Conservation (phyloP, 2,329 filamentous ascomycete species). For the Talaromyces sp. region DNA sequence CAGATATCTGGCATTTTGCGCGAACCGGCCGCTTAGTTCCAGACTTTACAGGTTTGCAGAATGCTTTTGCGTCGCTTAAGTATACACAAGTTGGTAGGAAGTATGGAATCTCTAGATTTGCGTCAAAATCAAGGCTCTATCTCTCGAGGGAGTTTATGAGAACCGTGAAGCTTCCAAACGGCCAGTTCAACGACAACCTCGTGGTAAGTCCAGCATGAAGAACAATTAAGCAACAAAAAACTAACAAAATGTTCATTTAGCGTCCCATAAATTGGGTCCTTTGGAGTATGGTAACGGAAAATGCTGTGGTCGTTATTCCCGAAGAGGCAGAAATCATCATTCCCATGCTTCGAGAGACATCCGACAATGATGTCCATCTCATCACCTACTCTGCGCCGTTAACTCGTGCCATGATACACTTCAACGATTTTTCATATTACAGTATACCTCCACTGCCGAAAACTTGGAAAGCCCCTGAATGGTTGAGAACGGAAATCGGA, state of each 20-base stretch:
- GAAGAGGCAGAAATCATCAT: slow-evolving; percentile 59
- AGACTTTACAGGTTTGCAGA: not conserved
- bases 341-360: not conserved
- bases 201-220: slow-evolving; percentile 2
- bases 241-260: slow-evolving; percentile 22
- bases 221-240: not conserved
- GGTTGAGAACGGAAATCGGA: slow-evolving; percentile 55
- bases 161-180: slow-evolving; percentile 35
- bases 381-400: slow-evolving; percentile 56
- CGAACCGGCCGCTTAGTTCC: not conserved
- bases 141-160: slow-evolving; percentile 45
- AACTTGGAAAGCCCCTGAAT: slow-evolving; percentile 41
- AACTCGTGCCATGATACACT: slow-evolving; percentile 55
- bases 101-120: slow-evolving; percentile 21
- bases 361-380: slow-evolving; percentile 34
- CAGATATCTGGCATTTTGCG: slow-evolving; percentile 37
- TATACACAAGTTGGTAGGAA: slow-evolving; percentile 37
- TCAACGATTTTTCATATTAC: slow-evolving; percentile 52
- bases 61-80: slow-evolving; percentile 18
- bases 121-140: slow-evolving; percentile 24
- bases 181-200: slow-evolving; percentile 40
- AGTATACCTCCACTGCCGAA: slow-evolving; percentile 44
- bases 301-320: slow-evolving; percentile 54
- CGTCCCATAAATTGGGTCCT: slow-evolving; percentile 58
- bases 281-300: not conserved